Base-by-base conservation (phyloP, 805 yeast species). In the Lipomyces sp. region DNA sequence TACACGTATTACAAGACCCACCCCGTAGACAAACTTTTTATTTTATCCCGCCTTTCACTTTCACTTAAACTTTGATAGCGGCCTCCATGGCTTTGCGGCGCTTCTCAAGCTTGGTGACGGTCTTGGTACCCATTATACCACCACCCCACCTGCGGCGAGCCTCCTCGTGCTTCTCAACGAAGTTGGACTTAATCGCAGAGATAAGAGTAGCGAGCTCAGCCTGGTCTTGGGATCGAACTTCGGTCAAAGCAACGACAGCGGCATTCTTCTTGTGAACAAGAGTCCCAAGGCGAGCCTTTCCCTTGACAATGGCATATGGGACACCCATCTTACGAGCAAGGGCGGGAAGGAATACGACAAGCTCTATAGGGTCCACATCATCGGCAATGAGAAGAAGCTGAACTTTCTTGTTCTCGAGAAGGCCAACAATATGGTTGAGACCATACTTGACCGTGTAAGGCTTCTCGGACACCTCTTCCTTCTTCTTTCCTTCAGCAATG, bases 81-180 rank as follows among this genome's bases (percentile, higher is more conserved):
- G 80, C 77, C 63, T 76, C 82, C 59, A 74, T 71, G 76, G 84
- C 83, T 83, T 84, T 87, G 74, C 87, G 88, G 79, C 82, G 87
- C 88, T 90, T 91, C 77, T 86, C 93, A 73, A 82, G 80, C 86
- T 89, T 91, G 79, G 88, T 95, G 78, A 86, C 86, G 79, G 98
- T 92, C 87, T 94, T 95, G 77, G 90, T 84, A 83, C 98, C 97
- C 87, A 95, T 85, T 83, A 92, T 80, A 87, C 99, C 99, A 87
- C 99, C 99, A 87, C 98, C 98, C 99, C 99, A 94, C 89, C 92
- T 97, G 85, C 91, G 92, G 88, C 96, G 94, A 80, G 86, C 79
- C 77, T 95, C 98, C 80, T 94, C 98, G 90, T 89, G 91, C 84
- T 92, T 91, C 80, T 90, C 97, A 77, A 83, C 81, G 84, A 89